These are phyloP conservation scores for Colletotrichum australisinense DNA, from an alignment of 2,329 filamentous ascomycete species.

Conservation along the genomic window DNA sequence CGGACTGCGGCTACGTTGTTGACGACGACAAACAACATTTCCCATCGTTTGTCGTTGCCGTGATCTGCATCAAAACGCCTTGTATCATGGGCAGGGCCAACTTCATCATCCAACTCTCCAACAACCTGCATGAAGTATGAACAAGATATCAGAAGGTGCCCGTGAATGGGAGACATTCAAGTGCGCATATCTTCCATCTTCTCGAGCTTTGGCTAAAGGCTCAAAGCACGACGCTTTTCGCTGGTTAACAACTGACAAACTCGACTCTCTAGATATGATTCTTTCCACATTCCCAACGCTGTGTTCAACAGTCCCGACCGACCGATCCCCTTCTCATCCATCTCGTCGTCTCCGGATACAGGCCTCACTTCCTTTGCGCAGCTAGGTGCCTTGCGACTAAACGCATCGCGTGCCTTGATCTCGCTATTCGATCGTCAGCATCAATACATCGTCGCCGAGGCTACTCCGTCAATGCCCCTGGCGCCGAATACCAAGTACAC, in stretches of 20 bases:
- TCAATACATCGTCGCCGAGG: slow-evolving; percentile 64
- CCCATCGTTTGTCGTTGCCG: not conserved
- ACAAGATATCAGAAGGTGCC: slow-evolving; percentile 40
- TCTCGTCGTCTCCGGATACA: slow-evolving; percentile 47
- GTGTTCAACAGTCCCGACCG: slow-evolving; percentile 40
- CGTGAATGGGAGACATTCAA: slow-evolving; percentile 47
- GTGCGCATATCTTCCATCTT: slow-evolving; percentile 28
- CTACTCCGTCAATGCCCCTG: slow-evolving; percentile 54
- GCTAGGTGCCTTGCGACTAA: slow-evolving; percentile 56
- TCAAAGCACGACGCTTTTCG: not conserved
- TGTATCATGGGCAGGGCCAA: slow-evolving; percentile 30
- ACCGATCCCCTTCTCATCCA: slow-evolving; percentile 39
- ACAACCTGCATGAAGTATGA: slow-evolving; percentile 34
- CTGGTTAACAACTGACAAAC: not conserved
- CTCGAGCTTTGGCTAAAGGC: not conserved
- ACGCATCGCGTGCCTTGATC: slow-evolving; percentile 53
- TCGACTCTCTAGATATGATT: slow-evolving; percentile 32
- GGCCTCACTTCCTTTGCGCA: slow-evolving; percentile 62
- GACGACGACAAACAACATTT: not conserved
- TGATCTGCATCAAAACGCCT: not conserved
- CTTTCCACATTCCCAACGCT: slow-evolving; percentile 32
- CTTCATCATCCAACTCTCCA: slow-evolving; percentile 14
- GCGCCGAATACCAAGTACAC: slow-evolving; percentile 37
- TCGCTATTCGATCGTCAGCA: slow-evolving; percentile 61
- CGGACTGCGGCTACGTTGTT: not conserved